Evolutionary conservation across 352 stramenopile genomes (phyloP).

Genomic region (Globisporangium ultimum): DNA sequence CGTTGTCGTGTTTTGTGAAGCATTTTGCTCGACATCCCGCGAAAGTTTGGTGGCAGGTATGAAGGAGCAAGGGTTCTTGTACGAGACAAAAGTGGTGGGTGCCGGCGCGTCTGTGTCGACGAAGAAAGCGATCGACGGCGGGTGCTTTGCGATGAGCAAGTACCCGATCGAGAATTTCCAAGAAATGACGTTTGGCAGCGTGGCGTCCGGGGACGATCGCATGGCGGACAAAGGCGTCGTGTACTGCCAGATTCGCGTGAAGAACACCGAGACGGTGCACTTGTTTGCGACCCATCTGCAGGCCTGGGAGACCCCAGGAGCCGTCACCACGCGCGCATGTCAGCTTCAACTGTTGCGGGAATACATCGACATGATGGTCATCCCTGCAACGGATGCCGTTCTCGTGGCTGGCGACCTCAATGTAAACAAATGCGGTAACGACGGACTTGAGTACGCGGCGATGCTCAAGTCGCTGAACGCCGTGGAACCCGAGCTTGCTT

Average conservation of each 20-base stretch:
- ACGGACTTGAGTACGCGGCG: constrained; percentile 30
- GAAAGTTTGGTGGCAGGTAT: constrained; percentile 55
- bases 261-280: constrained; percentile 35
- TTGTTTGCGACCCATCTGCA: constrained; percentile 67
- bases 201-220: constrained; percentile 51
- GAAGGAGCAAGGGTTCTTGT: constrained; percentile 63
- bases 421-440: constrained; percentile 33
- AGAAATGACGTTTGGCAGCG: constrained; percentile 56
- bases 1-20: constrained; percentile 72
- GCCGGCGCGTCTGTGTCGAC: constrained; percentile 38
- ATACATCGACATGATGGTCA: constrained; percentile 46
- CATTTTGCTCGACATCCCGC: constrained; percentile 44
- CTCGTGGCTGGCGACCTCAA: constrained; percentile 65
- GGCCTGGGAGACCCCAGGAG: constrained; percentile 54
- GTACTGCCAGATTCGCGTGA: constrained; percentile 49
- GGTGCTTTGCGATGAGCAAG: constrained; percentile 68
- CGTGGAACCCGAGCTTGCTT: constrained; percentile 25
- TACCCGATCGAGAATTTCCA: constrained; percentile 54
- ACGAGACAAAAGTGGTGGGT: constrained; percentile 63
- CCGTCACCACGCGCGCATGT: constrained; percentile 30
- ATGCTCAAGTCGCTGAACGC: constrained; percentile 49
- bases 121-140: constrained; percentile 62
- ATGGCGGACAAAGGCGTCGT: constrained; percentile 64
- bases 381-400: constrained; percentile 43
- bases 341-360: constrained; percentile 42